Evolutionary conservation across 2,329 filamentous ascomycete genomes (phyloP).

Genomic region (Cercospora zeae-maydis): DNA sequence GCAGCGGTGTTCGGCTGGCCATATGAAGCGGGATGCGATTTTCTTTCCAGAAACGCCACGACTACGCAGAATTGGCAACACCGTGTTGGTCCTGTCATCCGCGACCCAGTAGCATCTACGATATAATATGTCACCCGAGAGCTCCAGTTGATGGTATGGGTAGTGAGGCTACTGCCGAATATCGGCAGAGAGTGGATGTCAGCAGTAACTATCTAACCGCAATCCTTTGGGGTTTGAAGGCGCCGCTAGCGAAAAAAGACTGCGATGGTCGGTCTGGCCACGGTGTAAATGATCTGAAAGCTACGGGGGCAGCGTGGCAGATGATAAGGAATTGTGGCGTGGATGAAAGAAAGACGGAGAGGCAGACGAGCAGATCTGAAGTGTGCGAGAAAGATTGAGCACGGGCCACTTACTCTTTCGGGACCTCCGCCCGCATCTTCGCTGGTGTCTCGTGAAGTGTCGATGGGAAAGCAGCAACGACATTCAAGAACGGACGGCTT

Average conservation of each 20-base stretch:
- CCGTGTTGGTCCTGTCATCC: background rate
- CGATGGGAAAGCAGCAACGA: background rate
- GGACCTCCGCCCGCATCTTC: slow-evolving; percentile 1
- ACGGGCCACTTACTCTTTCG: background rate
- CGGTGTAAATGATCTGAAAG: slow-evolving; percentile 83
- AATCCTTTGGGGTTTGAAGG: slow-evolving; percentile 70
- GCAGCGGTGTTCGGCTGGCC: background rate
- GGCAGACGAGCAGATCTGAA: slow-evolving; percentile 13
- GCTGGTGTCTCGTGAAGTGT: background rate
- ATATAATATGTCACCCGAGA: background rate
- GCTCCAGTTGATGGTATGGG: background rate
- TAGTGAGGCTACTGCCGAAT: background rate
- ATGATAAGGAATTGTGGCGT: slow-evolving; percentile 90
- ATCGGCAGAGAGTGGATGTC: slow-evolving; percentile 50
- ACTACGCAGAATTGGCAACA: background rate
- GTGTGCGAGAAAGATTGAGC: background rate
- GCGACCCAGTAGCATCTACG: background rate
- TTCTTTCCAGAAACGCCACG: background rate
- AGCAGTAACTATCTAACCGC: slow-evolving; percentile 97
- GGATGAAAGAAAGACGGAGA: slow-evolving; percentile 35
- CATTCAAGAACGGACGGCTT: slow-evolving; percentile 3
- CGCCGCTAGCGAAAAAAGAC: slow-evolving; percentile 97
- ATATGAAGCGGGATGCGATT: background rate
- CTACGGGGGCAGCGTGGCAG: slow-evolving; percentile 63
- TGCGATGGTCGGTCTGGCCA: slow-evolving; percentile 78